Conservation (phyloP, 148 eudicot species). For the Dysphania ambrosioides region DNA sequence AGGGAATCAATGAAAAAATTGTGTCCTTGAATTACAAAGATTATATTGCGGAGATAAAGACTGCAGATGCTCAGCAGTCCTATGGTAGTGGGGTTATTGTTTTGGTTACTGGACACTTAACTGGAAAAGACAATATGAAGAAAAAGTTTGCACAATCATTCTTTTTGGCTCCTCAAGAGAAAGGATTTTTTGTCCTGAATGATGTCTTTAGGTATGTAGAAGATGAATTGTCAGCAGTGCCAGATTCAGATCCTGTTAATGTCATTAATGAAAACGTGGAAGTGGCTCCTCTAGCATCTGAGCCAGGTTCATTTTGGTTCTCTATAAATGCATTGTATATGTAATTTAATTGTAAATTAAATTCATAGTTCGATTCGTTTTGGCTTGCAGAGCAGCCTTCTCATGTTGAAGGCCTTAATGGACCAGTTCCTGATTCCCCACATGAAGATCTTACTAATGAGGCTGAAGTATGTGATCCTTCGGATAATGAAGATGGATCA, state of each 20-base stretch:
- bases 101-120: conserved; percentile 75
- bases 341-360: conserved; percentile 2
- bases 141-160: conserved; percentile 71
- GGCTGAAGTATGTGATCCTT: conserved; percentile 56
- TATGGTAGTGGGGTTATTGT: conserved; percentile 67
- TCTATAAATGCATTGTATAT: not conserved
- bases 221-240: conserved; percentile 28
- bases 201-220: conserved; percentile 74
- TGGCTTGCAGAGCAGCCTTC: conserved; percentile 46
- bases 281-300: conserved; percentile 30
- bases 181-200: conserved; percentile 79
- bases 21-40: conserved; percentile 57
- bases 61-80: conserved; percentile 85
- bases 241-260: conserved; percentile 22
- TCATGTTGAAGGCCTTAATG: conserved; percentile 31
- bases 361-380: conserved; percentile 13
- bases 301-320: conserved; percentile 26
- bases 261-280: conserved; percentile 26
- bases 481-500: conserved; percentile 47
- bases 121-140: conserved; percentile 50
- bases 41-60: conserved; percentile 65
- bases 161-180: conserved; percentile 88
- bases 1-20: conserved; percentile 74
- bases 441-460: conserved; percentile 44
- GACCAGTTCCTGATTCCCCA: conserved; percentile 25